Percentiles rank a stretch among this genome's conserved stretches.
phyloP scores from a whole-genome alignment of 306 rosid genomes.

The Dalbergia cochinchinensis region DNA sequence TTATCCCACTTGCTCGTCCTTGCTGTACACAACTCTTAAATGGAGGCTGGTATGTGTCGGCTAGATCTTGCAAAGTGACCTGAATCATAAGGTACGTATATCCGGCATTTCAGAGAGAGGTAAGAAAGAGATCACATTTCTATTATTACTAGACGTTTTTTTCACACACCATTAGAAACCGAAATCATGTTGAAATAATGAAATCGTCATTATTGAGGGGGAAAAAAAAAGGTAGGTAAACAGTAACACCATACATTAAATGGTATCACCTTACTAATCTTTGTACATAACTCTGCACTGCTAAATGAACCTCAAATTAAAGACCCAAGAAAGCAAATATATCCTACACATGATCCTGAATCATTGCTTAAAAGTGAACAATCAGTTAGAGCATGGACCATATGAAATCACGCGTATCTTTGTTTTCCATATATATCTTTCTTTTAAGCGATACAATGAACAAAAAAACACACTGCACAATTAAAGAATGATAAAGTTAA shows the following conservation, averaged over 20 bases:
- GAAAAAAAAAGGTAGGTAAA: background rate
- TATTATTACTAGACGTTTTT: too few relatives aligned
- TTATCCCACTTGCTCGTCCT: constrained; percentile 85
- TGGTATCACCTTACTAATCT: background rate
- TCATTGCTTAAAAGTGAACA: background rate
- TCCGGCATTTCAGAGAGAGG: background rate
- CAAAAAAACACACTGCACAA: background rate
- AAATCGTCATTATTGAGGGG: too few relatives aligned
- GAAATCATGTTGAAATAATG: too few relatives aligned
- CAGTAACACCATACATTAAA: background rate
- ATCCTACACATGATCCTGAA: background rate
- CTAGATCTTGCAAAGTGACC: constrained; percentile 86
- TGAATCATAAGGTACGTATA: constrained; percentile 25
- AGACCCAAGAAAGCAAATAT: background rate
- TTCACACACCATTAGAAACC: too few relatives aligned
- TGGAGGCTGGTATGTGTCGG: constrained; percentile 92
- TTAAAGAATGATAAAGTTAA: background rate
- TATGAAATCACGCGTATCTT: background rate
- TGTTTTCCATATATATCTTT: background rate
- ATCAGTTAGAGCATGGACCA: background rate
- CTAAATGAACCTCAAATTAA: too few relatives aligned
- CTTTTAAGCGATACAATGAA: background rate
- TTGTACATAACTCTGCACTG: background rate
- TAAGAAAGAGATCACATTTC: background rate
- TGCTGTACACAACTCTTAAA: constrained; percentile 75